Percentiles rank a stretch among this genome's conserved stretches.
phyloP scores from a whole-genome alignment of 2,329 filamentous ascomycete species.

The Achaetomium macrosporum region DNA sequence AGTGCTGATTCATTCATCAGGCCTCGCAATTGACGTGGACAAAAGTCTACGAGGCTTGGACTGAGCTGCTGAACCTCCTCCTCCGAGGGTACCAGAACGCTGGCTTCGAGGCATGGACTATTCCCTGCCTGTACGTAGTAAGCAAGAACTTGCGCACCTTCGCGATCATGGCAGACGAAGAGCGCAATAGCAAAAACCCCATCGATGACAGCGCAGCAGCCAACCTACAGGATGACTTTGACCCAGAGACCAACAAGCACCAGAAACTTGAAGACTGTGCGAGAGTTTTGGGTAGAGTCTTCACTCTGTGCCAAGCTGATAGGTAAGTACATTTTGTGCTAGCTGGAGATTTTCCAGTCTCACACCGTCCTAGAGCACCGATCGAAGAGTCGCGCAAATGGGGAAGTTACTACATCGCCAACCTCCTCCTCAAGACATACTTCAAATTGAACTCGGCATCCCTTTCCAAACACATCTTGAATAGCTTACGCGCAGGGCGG shows the following conservation, averaged over 20 bases:
- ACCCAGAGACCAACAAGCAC: conserved; percentile 68
- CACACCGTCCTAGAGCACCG: conserved; percentile 53
- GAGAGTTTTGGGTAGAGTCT: conserved; percentile 84
- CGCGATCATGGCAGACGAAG: conserved; percentile 84
- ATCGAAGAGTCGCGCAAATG: conserved; percentile 92
- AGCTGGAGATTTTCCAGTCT: conserved; percentile 9
- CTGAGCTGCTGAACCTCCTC: conserved; percentile 69
- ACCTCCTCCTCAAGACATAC: conserved; percentile 95
- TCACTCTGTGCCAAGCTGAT: conserved; percentile 83
- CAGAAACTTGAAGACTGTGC: conserved; percentile 88
- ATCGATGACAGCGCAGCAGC: conserved; percentile 35
- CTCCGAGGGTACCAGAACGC: conserved; percentile 74
- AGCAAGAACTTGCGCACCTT: conserved; percentile 83
- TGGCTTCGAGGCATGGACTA: conserved; percentile 81
- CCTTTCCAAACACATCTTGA: conserved; percentile 85
- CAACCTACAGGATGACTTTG: conserved; percentile 73
- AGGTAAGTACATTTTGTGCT: conserved; percentile 52
- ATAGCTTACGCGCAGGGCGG: conserved; percentile 68
- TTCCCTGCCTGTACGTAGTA: conserved; percentile 81
- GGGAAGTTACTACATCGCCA: conserved; percentile 93
- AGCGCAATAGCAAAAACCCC: conserved; percentile 38
- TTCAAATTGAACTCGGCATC: conserved; percentile 89
- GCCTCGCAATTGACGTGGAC: conserved; percentile 56
- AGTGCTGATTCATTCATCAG: conserved; percentile 1
- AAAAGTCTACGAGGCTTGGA: conserved; percentile 85